A percentile compares a stretch with the other conserved stretches of the same genome.
These are phyloP conservation scores for Thozetella sp. DNA, from an alignment of 495 filamentous ascomycete genomes.

Conservation along the genomic window DNA sequence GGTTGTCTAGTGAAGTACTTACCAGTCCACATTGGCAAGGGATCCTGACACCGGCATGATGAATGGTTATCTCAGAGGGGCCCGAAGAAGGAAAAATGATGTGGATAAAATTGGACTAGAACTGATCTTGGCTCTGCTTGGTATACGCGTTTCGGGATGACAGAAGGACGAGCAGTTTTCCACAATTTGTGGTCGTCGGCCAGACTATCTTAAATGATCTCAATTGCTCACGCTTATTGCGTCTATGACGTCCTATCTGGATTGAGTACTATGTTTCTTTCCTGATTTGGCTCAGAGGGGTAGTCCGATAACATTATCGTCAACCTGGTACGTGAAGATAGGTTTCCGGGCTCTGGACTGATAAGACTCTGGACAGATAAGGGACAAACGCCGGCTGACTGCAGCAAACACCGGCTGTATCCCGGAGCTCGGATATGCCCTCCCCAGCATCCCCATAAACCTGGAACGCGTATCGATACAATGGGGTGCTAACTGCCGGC, in stretches of 20 bases:
- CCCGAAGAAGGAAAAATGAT: not conserved
- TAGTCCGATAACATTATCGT: not conserved
- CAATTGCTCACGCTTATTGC: not conserved
- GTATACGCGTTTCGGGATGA: not conserved
- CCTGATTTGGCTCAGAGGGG: not conserved
- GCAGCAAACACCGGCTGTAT: not conserved
- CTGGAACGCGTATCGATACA: too few relatives aligned
- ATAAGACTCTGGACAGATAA: not conserved
- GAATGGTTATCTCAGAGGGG: constrained; percentile 6
- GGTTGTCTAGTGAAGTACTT: constrained; percentile 7
- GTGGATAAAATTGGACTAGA: not conserved
- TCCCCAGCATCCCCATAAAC: not conserved
- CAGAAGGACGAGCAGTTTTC: not conserved
- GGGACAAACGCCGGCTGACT: not conserved
- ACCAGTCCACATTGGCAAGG: constrained; percentile 30
- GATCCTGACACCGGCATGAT: constrained; percentile 29
- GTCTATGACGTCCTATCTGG: not conserved
- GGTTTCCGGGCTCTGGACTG: not conserved
- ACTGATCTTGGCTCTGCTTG: not conserved
- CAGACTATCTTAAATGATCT: not conserved
- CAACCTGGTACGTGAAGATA: too few relatives aligned
- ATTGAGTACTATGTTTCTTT: not conserved
- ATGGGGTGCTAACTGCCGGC: too few relatives aligned
- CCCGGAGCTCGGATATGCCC: not conserved
- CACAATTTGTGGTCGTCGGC: not conserved